Evolutionary conservation across 2,329 filamentous ascomycete genomes (phyloP).

Genomic region (Botrytis cinerea): DNA sequence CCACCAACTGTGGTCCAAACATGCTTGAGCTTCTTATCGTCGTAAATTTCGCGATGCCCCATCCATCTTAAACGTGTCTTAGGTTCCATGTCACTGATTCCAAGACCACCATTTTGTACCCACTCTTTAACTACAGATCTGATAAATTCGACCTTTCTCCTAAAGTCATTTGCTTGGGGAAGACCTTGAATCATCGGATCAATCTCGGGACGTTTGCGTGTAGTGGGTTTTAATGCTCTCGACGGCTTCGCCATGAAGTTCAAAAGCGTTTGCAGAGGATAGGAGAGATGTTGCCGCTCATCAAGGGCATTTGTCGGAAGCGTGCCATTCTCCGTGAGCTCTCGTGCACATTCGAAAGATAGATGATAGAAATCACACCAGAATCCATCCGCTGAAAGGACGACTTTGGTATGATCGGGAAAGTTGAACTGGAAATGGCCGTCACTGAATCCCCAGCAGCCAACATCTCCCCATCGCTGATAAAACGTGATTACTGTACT

Average conservation of each 20-base stretch:
- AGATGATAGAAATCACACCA: slow-evolving; percentile 80
- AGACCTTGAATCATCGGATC: slow-evolving; percentile 62
- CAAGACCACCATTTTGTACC: slow-evolving; percentile 68
- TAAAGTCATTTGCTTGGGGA: slow-evolving; percentile 71
- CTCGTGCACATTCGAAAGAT: slow-evolving; percentile 67
- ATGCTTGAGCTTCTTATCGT: slow-evolving; percentile 58
- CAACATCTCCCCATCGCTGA: slow-evolving; percentile 77
- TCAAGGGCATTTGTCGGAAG: slow-evolving; percentile 70
- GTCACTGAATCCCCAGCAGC: slow-evolving; percentile 79
- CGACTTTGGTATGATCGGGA: slow-evolving; percentile 83
- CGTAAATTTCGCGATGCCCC: slow-evolving; percentile 57
- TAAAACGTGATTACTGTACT: slow-evolving; percentile 74
- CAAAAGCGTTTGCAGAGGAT: slow-evolving; percentile 71
- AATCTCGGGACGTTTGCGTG: slow-evolving; percentile 61
- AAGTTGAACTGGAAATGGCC: slow-evolving; percentile 86
- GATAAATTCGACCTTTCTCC: slow-evolving; percentile 74
- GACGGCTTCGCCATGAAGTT: slow-evolving; percentile 58
- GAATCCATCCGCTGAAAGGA: slow-evolving; percentile 71
- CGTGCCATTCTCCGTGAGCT: slow-evolving; percentile 64
- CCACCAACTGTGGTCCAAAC: slow-evolving; percentile 71
- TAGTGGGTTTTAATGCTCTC: slow-evolving; percentile 51
- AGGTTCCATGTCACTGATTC: slow-evolving; percentile 61
- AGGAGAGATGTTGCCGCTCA: slow-evolving; percentile 69
- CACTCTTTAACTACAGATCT: slow-evolving; percentile 69
- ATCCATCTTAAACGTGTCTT: slow-evolving; percentile 58